Evolutionary conservation across 139 green algal species (phyloP), one percentile per base, ranked within the genome.

Genomic region (Volvox africanus): DNA sequence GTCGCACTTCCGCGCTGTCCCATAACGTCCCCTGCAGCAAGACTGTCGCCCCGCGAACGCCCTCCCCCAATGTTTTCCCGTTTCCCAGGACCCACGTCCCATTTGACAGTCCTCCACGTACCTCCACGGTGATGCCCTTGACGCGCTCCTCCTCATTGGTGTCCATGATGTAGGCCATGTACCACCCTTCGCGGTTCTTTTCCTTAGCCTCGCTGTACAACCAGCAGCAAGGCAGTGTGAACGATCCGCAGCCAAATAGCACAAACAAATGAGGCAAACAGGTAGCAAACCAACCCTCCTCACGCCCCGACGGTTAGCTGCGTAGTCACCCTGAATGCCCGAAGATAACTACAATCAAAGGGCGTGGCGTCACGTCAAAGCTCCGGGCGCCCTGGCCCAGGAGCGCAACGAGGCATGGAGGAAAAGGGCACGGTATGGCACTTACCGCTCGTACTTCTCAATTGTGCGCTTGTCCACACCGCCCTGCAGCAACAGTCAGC

Each of bases 151-250:
- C 98, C 91, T 99, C 98, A 85, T 99, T 99, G 68, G 98, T 99
- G 94, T 99, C 98, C 98, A 99, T 99, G 96, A 99, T 99, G 94
- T 99, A 99, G 0, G 98, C 98, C 97, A 99, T 99, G 94, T 98
- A 99, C 98, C 98, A 99, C 61, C 93, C 97, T 93, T 99, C 98
- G 19, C 98, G 95, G 94, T 99, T 99, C 96, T 99, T 99, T 86
- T 99, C 98, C 94, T 99, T 99, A n/a, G 98, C 98, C 94, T 99
- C 98, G 17, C 91, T 91, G 90, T 16, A 30, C 17, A 71, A 73
- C 5, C 44, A 73, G 65, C 6, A 73, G 65, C 2, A 73, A 73
- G 65, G 16, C 21, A 73, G 65, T 73, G 44, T 55, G 44, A 55
- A 55, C 44, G 44, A 9, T 9, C 44, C 5, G 44, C 44, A 55